These are phyloP conservation scores for Waltergamsia citrina DNA, from an alignment of 2,329 filamentous ascomycete species.

Conservation along the genomic window DNA sequence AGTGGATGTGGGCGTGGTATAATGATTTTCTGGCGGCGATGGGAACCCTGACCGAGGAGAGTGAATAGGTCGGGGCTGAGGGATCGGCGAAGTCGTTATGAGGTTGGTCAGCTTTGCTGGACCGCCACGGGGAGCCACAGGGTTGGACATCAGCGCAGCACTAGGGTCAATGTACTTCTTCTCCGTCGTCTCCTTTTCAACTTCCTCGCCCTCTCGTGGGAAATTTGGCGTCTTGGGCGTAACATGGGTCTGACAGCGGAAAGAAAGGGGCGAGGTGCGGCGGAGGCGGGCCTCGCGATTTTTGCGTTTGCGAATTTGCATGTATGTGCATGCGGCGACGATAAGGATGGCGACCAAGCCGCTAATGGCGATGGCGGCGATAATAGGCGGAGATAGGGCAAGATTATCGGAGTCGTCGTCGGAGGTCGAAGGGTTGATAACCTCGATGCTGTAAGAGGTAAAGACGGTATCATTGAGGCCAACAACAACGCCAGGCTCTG, in stretches of 20 bases:
- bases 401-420: slow-evolving; percentile 6
- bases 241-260: slow-evolving; percentile 36
- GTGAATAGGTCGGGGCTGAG: not conserved
- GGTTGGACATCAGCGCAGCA: slow-evolving; percentile 8
- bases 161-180: slow-evolving; percentile 8
- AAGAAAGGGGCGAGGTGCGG: slow-evolving; percentile 34
- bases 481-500: slow-evolving; percentile 22
- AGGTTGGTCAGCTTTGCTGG: too few species aligned
- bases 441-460: slow-evolving; percentile 17
- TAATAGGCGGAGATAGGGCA: slow-evolving; percentile 24
- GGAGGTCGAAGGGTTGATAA: slow-evolving; percentile 20
- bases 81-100: slow-evolving; percentile 6
- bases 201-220: slow-evolving; percentile 5
- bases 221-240: slow-evolving; percentile 13
- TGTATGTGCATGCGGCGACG: slow-evolving; percentile 26
- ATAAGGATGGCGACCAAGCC: slow-evolving; percentile 25
- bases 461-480: slow-evolving; percentile 37
- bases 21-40: slow-evolving; percentile 7
- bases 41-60: not conserved
- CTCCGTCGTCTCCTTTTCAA: slow-evolving; percentile 9
- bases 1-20: slow-evolving; percentile 19
- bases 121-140: too few species aligned
- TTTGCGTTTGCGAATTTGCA: slow-evolving; percentile 34
- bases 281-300: slow-evolving; percentile 15
- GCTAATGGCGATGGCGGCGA: slow-evolving; percentile 34